Percentiles rank a stretch among this genome's conserved stretches.
phyloP scores from a whole-genome alignment of 2,329 filamentous ascomycete genomes.

The Hypoxylon sp. region DNA sequence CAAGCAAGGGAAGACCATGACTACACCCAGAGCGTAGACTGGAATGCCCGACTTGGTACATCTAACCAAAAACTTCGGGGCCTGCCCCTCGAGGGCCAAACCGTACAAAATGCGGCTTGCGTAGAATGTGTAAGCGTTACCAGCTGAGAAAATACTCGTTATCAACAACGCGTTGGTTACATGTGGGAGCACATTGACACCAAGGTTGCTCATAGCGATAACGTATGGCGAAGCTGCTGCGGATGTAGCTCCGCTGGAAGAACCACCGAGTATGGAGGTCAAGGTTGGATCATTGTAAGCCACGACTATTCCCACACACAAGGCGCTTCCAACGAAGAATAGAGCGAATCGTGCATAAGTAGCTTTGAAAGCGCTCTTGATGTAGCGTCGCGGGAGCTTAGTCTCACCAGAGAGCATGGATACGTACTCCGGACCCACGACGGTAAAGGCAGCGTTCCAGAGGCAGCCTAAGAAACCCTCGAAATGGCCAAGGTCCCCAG shows the following conservation, averaged over 20 bases:
- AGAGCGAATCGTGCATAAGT: constrained; percentile 74
- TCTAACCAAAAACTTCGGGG: constrained; percentile 63
- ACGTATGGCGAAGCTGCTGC: constrained; percentile 68
- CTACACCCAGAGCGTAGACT: constrained; percentile 70
- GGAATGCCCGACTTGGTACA: constrained; percentile 71
- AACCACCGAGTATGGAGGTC: constrained; percentile 55
- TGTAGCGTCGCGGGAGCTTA: constrained; percentile 67
- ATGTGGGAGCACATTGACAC: constrained; percentile 66
- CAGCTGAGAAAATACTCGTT: constrained; percentile 69
- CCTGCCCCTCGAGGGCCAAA: constrained; percentile 68
- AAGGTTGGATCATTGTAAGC: constrained; percentile 72
- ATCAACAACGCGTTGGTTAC: constrained; percentile 72
- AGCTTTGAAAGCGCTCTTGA: constrained; percentile 73
- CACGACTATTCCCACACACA: constrained; percentile 73
- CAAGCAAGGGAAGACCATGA: constrained; percentile 64
- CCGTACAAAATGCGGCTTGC: constrained; percentile 71
- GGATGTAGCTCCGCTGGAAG: constrained; percentile 1
- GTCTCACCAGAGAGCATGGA: constrained; percentile 63
- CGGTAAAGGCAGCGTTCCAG: constrained; percentile 68
- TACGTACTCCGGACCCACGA: constrained; percentile 73
- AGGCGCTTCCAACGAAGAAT: constrained; percentile 75
- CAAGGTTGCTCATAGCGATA: constrained; percentile 67
- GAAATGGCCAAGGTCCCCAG: constrained; percentile 69
- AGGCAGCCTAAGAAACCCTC: constrained; percentile 72
- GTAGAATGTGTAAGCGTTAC: constrained; percentile 71